A percentile compares a stretch with the other conserved stretches of the same genome.
Evolutionary conservation across 768 basidiomycete genomes (phyloP).

Genomic region (Roridomyces roridus): DNA sequence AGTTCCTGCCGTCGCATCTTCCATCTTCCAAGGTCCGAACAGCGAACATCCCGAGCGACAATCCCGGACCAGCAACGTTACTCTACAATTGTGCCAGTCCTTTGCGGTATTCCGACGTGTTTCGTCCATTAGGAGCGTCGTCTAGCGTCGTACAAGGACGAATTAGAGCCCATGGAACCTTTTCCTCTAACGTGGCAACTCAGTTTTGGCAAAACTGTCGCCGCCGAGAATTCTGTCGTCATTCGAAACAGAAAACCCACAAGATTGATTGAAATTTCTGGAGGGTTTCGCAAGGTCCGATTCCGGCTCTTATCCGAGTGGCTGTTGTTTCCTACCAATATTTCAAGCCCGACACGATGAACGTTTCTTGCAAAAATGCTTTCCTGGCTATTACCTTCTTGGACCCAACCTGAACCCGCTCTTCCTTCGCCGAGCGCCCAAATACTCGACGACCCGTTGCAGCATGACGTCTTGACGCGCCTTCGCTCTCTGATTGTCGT

Average conservation of each 20-base stretch:
- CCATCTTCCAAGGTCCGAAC: not conserved
- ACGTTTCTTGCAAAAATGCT: conserved; percentile 11
- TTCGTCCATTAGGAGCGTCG: too few species aligned
- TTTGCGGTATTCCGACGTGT: too few species aligned
- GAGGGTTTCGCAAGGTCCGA: too few species aligned
- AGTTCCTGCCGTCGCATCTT: not conserved
- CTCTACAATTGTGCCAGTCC: too few species aligned
- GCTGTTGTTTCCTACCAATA: not conserved
- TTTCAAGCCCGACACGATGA: not conserved
- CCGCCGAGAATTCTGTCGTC: too few species aligned
- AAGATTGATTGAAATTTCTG: too few species aligned
- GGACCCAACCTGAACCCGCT: conserved; percentile 8
- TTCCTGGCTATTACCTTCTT: conserved; percentile 22
- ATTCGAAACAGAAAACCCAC: too few species aligned
- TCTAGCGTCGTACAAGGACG: too few species aligned
- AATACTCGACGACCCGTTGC: conserved; percentile 15
- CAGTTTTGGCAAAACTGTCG: too few species aligned
- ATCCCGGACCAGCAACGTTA: too few species aligned
- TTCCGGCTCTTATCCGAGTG: conserved; percentile 16
- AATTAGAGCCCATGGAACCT: too few species aligned
- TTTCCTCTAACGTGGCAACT: too few species aligned
- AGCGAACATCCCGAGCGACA: not conserved
- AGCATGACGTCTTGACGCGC: conserved; percentile 9
- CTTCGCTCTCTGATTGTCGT: conserved; percentile 19
- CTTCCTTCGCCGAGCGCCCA: conserved; percentile 6